Conservation (phyloP, 352 stramenopile genomes). For the Pythium insidiosum region DNA sequence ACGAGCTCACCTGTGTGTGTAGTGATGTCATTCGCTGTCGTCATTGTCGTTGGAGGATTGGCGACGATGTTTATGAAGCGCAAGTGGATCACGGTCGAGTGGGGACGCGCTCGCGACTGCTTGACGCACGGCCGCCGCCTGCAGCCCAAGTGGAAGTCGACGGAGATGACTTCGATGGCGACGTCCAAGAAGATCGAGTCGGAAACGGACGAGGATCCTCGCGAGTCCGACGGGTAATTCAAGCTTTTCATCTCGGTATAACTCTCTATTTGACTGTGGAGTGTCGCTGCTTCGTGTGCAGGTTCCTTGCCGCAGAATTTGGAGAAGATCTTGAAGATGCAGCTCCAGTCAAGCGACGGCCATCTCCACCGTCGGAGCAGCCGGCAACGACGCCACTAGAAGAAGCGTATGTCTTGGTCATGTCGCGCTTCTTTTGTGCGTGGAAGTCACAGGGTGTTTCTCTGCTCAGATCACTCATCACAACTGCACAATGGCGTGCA, state of each 20-base stretch:
- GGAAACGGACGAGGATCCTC: not conserved
- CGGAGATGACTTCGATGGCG: not conserved
- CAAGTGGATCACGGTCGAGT: slow-evolving; percentile 23
- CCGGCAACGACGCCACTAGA: no score
- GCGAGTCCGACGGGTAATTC: slow-evolving; percentile 10
- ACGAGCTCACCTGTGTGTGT: not conserved
- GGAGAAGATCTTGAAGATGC: no score
- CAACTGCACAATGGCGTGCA: no score
- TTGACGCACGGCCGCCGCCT: slow-evolving; percentile 5
- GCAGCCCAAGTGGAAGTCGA: slow-evolving; percentile 5
- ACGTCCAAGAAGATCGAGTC: not conserved
- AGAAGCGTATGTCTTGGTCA: no score
- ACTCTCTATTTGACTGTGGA: not conserved
- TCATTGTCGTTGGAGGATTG: slow-evolving; percentile 33
- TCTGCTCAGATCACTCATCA: no score
- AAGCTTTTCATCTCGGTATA: no score
- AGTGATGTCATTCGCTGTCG: slow-evolving; percentile 48
- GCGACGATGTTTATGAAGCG: slow-evolving; percentile 45
- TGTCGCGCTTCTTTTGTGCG: no score
- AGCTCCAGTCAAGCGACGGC: no score
- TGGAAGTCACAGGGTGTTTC: no score
- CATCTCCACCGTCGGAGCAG: no score
- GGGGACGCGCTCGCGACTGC: slow-evolving; percentile 4
- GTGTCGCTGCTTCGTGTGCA: not conserved
- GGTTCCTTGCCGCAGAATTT: no score